A percentile compares a stretch with the other conserved stretches of the same genome.
phyloP scores from a whole-genome alignment of 768 basidiomycete species.

The Phanerochaete sordida region DNA sequence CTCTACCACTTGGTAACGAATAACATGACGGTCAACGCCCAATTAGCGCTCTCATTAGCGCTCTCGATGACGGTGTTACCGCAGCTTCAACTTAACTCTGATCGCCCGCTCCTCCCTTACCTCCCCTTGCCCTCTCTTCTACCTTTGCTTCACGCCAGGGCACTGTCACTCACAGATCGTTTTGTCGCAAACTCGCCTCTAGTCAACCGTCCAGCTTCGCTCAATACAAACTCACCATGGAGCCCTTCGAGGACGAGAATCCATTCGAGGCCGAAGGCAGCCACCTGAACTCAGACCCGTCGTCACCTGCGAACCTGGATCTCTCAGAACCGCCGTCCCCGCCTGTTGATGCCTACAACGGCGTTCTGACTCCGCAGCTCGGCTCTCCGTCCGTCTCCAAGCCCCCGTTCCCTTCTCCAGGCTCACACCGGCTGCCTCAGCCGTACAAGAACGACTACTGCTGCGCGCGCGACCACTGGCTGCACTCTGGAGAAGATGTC shows the following conservation, averaged over 20 bases:
- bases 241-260: slow-evolving; percentile 38
- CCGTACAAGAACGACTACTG: slow-evolving; percentile 77
- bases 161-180: too few relatives aligned
- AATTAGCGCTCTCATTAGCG: not conserved
- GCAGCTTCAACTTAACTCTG: not conserved
- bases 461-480: slow-evolving; percentile 67
- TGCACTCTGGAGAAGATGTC: slow-evolving; percentile 79
- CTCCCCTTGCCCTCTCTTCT: not conserved
- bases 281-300: slow-evolving; percentile 39
- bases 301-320: slow-evolving; percentile 51
- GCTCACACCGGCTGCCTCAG: slow-evolving; percentile 48
- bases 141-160: too few relatives aligned
- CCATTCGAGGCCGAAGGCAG: slow-evolving; percentile 35
- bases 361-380: slow-evolving; percentile 39
- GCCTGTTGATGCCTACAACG: slow-evolving; percentile 35
- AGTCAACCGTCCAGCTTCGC: not conserved
- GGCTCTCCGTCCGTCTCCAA: slow-evolving; percentile 36
- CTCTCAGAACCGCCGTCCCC: slow-evolving; percentile 63
- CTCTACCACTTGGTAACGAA: not conserved
- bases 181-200: too few relatives aligned
- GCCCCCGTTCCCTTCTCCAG: slow-evolving; percentile 52
- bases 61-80: not conserved
- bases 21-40: slow-evolving; percentile 1
- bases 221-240: slow-evolving; percentile 21
- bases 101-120: not conserved